Base-by-base conservation (phyloP, 2,329 filamentous ascomycete species). In the Penicillium sp. region DNA sequence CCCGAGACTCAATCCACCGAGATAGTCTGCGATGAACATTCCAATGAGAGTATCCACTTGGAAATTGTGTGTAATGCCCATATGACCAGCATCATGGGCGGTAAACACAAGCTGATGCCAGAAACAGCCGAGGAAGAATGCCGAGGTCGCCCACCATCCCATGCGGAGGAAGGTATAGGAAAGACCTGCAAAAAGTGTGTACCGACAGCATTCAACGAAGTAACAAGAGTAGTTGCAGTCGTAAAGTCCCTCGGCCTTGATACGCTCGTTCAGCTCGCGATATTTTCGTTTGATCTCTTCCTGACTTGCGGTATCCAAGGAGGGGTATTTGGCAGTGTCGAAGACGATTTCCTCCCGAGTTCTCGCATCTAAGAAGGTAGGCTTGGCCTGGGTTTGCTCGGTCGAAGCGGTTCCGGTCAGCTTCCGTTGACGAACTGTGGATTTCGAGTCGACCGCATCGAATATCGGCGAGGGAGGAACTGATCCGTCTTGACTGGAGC, bases 71-170 rank as follows among this genome's bases (percentile, higher is more conserved):
- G 94, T 99, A 67, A 99, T 96, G 64, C 91, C 94, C 89, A 97
- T 96, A 75, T 99, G 94, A 7, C 91, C 93, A 50, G 93, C 91
- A 79, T 99, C 94, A 75, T 99, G 94, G 60, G 91, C 94, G 1
- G 89, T 88, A 71, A 99, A 99, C 51, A 93, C 89, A 29, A 97
- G 83, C 73, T 97, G 94, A 71, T 97, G 94, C 93, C 94, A 97
- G 70, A 96, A 83, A 61, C 85, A 81, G 21, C 93, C 94, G 3
- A 97, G 81, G 65, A 88, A 91, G 49, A 90, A 73, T 1, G 86
- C 92, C 56, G 90, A 90, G 2, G 83, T 78, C 48, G 77, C 80
- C 69, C 90, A 93, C 84, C 88, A 91, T 36, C 82, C 82, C 69
- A 78, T 78, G 17, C 75, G 81, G 21, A 94, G 77, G 66, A 84